Evolutionary conservation across 129 eudicot species (phyloP), one percentile per base, ranked within the genome.

Genomic region (Tagetes patula): DNA sequence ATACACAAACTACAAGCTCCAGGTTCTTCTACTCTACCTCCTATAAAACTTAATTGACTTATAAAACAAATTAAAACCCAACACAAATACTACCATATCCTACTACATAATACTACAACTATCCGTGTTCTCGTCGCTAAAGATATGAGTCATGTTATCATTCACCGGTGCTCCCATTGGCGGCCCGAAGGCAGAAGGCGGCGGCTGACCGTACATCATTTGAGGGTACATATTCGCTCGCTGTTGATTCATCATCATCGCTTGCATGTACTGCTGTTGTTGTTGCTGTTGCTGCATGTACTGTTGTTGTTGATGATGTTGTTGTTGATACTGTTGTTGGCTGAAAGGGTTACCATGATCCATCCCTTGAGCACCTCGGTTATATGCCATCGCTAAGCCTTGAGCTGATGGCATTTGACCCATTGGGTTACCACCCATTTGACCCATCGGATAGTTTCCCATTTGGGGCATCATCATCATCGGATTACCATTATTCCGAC

Each of bases 221-320:
- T 82, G 82, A 43, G 69, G 94, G 74, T 85, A 83, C 88, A 84
- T 83, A 33, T 56, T 74, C 5, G 81, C 81, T 61, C 90, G 83
- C 65, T 88, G 96, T 66, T 91, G 96, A 62, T 89, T 89, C 94
- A 89, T 89, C 97, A 87, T 87, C 98, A 92, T 92, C 0, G 95
- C 94, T 37, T 88, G 91, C 96, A 85, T 84, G 76, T 92, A 83
- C 30, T 87, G 95, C 27, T 88, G 97, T 6, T 88, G 91, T 3
- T 85, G 86, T 1, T 77, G 75, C 5, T 74, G 78, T 6, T 86
- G 86, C 31, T 79, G 82, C 31, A 82, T 83, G 34, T 54, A 58
- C 32, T 72, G 71, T 12, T 64, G 77, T 48, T 67, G 67, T 36
- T 85, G 80, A 11, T 10, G 6, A 13, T 77, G 81, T 42, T 72